These are phyloP conservation scores for Candida succiphila DNA, from an alignment of 805 yeast genomes.

Conservation along the genomic window DNA sequence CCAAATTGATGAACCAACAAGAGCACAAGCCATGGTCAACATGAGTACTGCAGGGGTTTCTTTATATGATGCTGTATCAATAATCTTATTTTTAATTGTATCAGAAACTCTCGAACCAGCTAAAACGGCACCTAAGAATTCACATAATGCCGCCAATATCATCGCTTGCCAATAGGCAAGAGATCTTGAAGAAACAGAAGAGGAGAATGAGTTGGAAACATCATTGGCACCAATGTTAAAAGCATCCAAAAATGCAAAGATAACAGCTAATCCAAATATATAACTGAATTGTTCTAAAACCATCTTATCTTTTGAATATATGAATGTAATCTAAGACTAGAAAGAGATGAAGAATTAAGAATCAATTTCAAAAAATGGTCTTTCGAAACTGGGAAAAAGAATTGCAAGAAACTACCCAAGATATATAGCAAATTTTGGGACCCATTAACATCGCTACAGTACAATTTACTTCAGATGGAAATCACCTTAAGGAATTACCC, in stretches of 20 bases:
- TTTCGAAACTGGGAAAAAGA: too few species aligned
- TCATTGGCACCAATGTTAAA: slow-evolving; percentile 78
- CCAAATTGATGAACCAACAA: slow-evolving; percentile 68
- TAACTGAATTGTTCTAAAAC: slow-evolving; percentile 52
- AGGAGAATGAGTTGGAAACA: slow-evolving; percentile 73
- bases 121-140: slow-evolving; percentile 64
- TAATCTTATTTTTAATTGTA: slow-evolving; percentile 58
- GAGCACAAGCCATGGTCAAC: slow-evolving; percentile 69
- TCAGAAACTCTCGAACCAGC: slow-evolving; percentile 70
- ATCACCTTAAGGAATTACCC: too few species aligned
- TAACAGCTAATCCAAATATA: slow-evolving; percentile 56
- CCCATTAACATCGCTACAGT: too few species aligned
- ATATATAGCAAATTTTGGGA: too few species aligned
- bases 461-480: too few species aligned
- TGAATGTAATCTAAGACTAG: too few species aligned
- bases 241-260: slow-evolving; percentile 70
- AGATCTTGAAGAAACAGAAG: slow-evolving; percentile 62
- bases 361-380: too few species aligned
- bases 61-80: slow-evolving; percentile 38
- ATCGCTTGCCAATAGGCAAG: slow-evolving; percentile 68
- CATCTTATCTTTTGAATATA: too few species aligned
- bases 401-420: too few species aligned
- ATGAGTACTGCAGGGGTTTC: slow-evolving; percentile 60
- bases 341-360: too few species aligned
- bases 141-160: slow-evolving; percentile 61